These are phyloP conservation scores for Emericellopsis cladophorae DNA, from an alignment of 2,329 filamentous ascomycete genomes.

Conservation along the genomic window DNA sequence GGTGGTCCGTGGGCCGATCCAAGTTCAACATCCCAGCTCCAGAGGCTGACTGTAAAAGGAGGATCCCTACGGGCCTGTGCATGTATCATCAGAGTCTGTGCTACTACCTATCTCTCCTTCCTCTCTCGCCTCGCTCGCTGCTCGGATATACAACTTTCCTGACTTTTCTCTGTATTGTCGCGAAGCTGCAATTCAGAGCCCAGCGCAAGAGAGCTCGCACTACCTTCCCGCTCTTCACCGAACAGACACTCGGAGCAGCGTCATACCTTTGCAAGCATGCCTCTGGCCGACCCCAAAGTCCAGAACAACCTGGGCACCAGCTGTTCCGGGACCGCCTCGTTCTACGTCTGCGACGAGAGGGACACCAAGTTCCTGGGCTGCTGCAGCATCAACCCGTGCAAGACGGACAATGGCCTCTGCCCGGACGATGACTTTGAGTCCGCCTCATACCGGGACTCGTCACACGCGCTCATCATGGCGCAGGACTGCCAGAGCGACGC, in stretches of 20 bases:
- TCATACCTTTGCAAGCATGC: too few species aligned
- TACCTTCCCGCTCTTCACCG: not conserved
- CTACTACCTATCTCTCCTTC: not conserved
- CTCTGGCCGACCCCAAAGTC: not conserved
- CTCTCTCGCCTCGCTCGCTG: not conserved
- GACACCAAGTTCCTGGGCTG: slow-evolving; percentile 25
- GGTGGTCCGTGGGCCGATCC: too few species aligned
- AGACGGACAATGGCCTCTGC: slow-evolving; percentile 15
- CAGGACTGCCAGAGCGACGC: slow-evolving; percentile 13
- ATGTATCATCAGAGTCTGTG: not conserved
- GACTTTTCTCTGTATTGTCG: too few species aligned
- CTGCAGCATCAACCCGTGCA: slow-evolving; percentile 22
- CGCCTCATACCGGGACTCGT: slow-evolving; percentile 11
- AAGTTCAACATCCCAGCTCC: too few species aligned
- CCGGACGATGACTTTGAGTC: slow-evolving; percentile 12
- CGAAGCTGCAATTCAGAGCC: too few species aligned
- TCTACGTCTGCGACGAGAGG: slow-evolving; percentile 22
- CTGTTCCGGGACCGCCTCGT: slow-evolving; percentile 17
- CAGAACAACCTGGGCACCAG: slow-evolving; percentile 10
- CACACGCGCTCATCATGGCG: slow-evolving; percentile 12
- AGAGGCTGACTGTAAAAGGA: too few species aligned
- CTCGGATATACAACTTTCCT: too few species aligned
- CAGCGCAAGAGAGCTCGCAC: too few species aligned
- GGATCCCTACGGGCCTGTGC: not conserved
- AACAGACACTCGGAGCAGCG: too few species aligned